Evolutionary conservation across 441 rosid species (phyloP), one percentile per base, ranked within the genome.

Genomic region (Populus hybrid): DNA sequence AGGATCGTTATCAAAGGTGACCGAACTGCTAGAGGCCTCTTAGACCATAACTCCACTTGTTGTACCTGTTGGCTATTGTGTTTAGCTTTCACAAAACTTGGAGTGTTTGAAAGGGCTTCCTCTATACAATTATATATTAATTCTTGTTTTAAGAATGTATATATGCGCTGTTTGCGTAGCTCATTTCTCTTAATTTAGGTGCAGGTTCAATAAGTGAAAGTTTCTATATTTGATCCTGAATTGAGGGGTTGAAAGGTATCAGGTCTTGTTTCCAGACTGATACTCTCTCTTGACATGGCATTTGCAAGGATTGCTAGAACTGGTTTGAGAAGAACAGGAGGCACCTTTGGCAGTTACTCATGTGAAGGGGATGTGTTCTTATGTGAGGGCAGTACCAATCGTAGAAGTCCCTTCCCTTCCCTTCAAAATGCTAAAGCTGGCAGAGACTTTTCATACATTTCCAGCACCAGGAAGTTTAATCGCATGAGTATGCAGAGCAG

Each of bases 261-360:
- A 34, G 74, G 19, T 30, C 69, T 75, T 72, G 42, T 6, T 26
- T 75, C 79, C 38, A 71, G 79, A 67, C 73, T 28, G 70, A 79
- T 74, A 70, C 75, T 50, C 80, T 65, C 21, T 53, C 79, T 59
- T 21, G 32, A 21, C 26, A 89, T 91, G 96, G 91, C 91, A 76
- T 84, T 91, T 69, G 87, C 91, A 34, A 84, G 92, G 73, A 70
- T 89, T 78, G 85, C 85, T 11, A 77, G 87, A 71, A 81, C 80
- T 70, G 85, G 84, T 75, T 79, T 89, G 75, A 82, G 91, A 81
- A 91, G 94, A 82, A 75, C 90, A 32, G 83, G 82, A 75, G 85
- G 79, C 50, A 40, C 76, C 35, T 69, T 71, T 40, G 83, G 86
- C 30, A 59, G 80, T 78, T 72, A 19, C 75, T 34, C 70, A 5